Evolutionary conservation across 2,329 filamentous ascomycete species (phyloP).

Genomic region (Epichloe scottii): DNA sequence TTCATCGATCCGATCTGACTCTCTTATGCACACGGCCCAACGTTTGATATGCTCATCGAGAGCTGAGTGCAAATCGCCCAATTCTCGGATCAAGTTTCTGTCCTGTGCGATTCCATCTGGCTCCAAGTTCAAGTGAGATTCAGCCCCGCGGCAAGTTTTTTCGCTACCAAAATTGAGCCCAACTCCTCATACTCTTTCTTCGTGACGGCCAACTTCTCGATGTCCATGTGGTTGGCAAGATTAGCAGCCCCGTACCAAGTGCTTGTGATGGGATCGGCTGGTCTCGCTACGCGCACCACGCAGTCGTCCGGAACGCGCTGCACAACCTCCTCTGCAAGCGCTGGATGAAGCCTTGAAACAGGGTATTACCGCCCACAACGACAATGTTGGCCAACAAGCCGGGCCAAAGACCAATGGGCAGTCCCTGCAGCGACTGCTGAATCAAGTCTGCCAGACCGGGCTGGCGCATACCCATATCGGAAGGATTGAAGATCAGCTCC

Average conservation of each 20-base stretch:
- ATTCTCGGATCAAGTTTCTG: background rate
- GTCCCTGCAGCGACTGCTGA: slow-evolving; percentile 58
- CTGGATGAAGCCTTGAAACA: slow-evolving; percentile 70
- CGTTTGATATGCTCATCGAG: too few species aligned
- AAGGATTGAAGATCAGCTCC: slow-evolving; percentile 77
- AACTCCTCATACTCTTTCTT: slow-evolving; percentile 84
- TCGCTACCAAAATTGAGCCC: slow-evolving; percentile 61
- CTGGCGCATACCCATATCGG: slow-evolving; percentile 74
- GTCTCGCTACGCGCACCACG: slow-evolving; percentile 57
- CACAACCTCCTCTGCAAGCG: slow-evolving; percentile 66
- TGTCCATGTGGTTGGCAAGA: slow-evolving; percentile 55
- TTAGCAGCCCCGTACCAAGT: slow-evolving; percentile 80
- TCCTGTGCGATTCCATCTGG: background rate
- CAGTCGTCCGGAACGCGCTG: slow-evolving; percentile 64
- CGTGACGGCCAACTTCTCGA: slow-evolving; percentile 62
- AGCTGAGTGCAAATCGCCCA: too few species aligned
- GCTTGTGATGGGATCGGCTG: slow-evolving; percentile 61
- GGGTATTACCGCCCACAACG: slow-evolving; percentile 75
- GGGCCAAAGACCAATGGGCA: slow-evolving; percentile 77
- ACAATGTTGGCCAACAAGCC: slow-evolving; percentile 76
- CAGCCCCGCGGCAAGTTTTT: slow-evolving; percentile 44
- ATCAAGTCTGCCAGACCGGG: slow-evolving; percentile 74
- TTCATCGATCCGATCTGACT: too few species aligned
- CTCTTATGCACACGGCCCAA: too few species aligned
- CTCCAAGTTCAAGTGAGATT: slow-evolving; percentile 1